Base-by-base conservation (phyloP, 2,329 filamentous ascomycete genomes). In the Talaromyces sp. region DNA sequence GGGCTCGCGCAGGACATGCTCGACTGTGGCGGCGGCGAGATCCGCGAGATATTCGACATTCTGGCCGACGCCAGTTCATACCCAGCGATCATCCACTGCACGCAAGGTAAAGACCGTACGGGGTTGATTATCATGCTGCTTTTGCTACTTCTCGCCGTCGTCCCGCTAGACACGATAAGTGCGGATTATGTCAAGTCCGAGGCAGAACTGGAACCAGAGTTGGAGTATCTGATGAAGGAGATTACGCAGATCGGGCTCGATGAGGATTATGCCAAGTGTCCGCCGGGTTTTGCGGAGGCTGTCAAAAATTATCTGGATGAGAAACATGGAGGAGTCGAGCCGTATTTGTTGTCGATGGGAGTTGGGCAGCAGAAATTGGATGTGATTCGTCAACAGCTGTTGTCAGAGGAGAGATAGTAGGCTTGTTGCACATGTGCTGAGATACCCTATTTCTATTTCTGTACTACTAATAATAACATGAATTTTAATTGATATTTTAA, bases 91-190 rank as follows among this genome's bases (percentile, higher is more conserved):
- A 77, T 94, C 2, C 91, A 96, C 73, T 96, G 92, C 73, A 94
- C 91, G 0, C 91, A 95, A 68, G 92, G 92, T 61, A 96, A 96
- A 71, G 92, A 96, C 69, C 84, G 92, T 2, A 92, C 86, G 1
- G 92, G 92, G 0, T 77, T 96, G 12, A 79, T 90, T 11, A 79
- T 91, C 27, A 29, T 29, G 3, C 27, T 29, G 5, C 78, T 88
- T 46, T 77, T 96, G 0, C 73, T 88, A 0, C 74, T 88, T 0
- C 79, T 93, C 27, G 75, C 74, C 8, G 74, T 68, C 17, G 71
- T 89, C 1, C 83, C 85, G 0, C 61, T 79, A 1, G 70, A 80
- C 0, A 88, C 85, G 2, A 86, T 95, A 48, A 79, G 84, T 58
- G 70, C 86, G 63, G 92, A 96, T 74, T 96, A 96, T 72, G 73